These are phyloP conservation scores for Furcasterigmium sp. DNA, from an alignment of 2,329 filamentous ascomycete species.

Conservation along the genomic window DNA sequence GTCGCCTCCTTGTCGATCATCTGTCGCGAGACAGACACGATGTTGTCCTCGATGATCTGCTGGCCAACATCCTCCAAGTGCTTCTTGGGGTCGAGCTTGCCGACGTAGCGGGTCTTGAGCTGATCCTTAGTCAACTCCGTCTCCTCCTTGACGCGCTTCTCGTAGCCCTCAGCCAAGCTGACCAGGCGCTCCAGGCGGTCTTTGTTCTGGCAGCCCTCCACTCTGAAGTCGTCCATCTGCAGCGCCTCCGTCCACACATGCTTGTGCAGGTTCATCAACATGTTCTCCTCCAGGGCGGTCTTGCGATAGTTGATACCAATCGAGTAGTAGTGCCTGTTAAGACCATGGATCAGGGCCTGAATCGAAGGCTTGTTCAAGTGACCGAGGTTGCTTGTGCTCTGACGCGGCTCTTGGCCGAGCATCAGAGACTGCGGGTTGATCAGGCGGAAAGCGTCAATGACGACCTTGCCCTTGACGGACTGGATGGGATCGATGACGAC, in stretches of 20 bases:
- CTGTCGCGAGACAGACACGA: constrained; percentile 93
- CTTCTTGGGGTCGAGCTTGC: constrained; percentile 99
- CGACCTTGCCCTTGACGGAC: constrained; percentile 98
- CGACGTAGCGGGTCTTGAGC: constrained; percentile 96
- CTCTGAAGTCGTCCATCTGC: constrained; percentile 92
- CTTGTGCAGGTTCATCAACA: constrained; percentile 99
- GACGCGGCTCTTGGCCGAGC: constrained; percentile 94
- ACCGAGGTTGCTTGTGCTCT: constrained; percentile 95
- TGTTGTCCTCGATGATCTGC: constrained; percentile 98
- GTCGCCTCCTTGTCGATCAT: constrained; percentile 99
- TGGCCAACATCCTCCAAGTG: constrained; percentile 96
- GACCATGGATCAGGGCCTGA: constrained; percentile 93
- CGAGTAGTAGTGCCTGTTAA: constrained; percentile 98
- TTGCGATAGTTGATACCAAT: constrained; percentile 98
- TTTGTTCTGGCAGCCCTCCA: constrained; percentile 79
- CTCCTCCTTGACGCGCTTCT: constrained; percentile 98
- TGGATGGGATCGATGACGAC: constrained; percentile 98
- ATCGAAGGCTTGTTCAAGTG: constrained; percentile 99
- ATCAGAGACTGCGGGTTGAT: constrained; percentile 98
- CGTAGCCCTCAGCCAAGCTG: constrained; percentile 86
- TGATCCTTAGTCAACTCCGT: constrained; percentile 96
- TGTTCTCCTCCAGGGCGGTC: constrained; percentile 96
- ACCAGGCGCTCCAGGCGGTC: constrained; percentile 86
- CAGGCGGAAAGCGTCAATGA: constrained; percentile 97
- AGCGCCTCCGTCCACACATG: constrained; percentile 98